Base-by-base conservation (phyloP, 2,329 filamentous ascomycete genomes). In the Beauveria australis region DNA sequence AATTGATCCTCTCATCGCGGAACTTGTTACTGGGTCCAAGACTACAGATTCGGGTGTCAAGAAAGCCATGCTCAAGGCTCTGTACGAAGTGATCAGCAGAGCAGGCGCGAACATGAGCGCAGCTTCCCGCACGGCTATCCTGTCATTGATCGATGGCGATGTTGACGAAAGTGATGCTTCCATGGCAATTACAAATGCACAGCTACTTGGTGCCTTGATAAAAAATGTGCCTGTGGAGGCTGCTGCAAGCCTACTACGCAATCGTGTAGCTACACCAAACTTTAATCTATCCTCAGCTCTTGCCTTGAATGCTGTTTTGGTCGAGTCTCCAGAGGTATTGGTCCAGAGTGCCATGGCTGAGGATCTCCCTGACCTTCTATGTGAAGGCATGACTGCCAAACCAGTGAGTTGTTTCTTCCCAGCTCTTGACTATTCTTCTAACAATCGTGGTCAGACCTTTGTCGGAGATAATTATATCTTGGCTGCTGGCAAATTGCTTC, bases 71-170 rank as follows among this genome's bases (percentile, higher is more conserved):
- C 82, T 99, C 68, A 96, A 95, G 78, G 94, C 94, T 3, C 77
- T 99, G 51, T 97, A 95, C 71, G 93, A 97, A 71, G 94, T 99
- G 33, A 88, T 99, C 63, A 93, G 91, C 79, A 96, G 96, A 75
- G 93, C 92, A 19, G 94, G 94, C 59, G 81, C 82, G 61, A 97
- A 93, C 75, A 99, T 99, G 94, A 92, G 90, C 67, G 94, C 97
- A 68, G 78, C 87, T 24, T 97, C 93, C 53, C 87, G 92, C 60
- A 83, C 86, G 63, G 87, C 92, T n/a, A 91, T 99, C 28, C 79
- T 99, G 53, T 83, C 85, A 48, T 80, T 99, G 53, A 97, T 99
- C 69, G 94, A 97, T 72, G 86, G 86, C 66, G 92, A 96, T 63
- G 78, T 82, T 3, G 89, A 91, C 63, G 89, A 90, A 65, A 81